Evolutionary conservation across 2,329 filamentous ascomycete genomes (phyloP), one percentile per base, ranked within the genome.

Genomic region (Dactylonectria macrodidyma): DNA sequence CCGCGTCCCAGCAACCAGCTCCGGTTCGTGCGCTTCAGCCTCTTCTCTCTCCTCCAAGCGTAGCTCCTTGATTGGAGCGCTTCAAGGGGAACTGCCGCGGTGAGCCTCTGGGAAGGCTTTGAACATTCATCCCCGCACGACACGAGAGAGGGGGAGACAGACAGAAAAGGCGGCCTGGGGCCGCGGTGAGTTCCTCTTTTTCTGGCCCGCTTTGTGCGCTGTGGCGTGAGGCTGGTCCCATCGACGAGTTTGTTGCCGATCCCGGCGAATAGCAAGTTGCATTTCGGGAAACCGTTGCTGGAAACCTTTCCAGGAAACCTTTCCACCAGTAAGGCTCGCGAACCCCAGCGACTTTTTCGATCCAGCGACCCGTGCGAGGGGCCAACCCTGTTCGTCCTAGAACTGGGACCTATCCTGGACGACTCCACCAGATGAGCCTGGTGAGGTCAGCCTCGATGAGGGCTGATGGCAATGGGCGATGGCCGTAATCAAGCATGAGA

Each of bases 21-120:
- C 68, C 56, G 68, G 70, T 72, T 72, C 68, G 70, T 67, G 70
- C 70, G 70, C 70, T 72, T 72, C 57, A 19, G 36, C 41, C 26
- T n/a, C 33, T 7, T 30, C 26, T 30, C 26, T 30, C 4, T 30
- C 4, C 26, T 7, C 30, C 22, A 26, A 24, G n/a, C 24, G 38
- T 19, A 16, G 36, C 26, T 10, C 12, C 19, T 36, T 54, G 41
- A 72, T 71, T 72, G 70, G 70, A 62, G 70, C 70, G 70, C 70
- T 71, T 72, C n/a, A 34, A n/a, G 38, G 22, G 26, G 12, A 47
- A 59, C 44, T 33, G 38, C 54, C 34, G 51, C 41, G 30, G 34
- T 64, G 34, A 30, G 33, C 26, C 19, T 22, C 58, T 47, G 51
- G 59, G 33, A 24, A 24, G 33, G 33, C 26, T 19, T 19, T 19